Percentiles rank a stretch among this genome's conserved stretches.
Conservation (phyloP, 73 alveolate genomes). For the Paraurostyla sp. region DNA sequence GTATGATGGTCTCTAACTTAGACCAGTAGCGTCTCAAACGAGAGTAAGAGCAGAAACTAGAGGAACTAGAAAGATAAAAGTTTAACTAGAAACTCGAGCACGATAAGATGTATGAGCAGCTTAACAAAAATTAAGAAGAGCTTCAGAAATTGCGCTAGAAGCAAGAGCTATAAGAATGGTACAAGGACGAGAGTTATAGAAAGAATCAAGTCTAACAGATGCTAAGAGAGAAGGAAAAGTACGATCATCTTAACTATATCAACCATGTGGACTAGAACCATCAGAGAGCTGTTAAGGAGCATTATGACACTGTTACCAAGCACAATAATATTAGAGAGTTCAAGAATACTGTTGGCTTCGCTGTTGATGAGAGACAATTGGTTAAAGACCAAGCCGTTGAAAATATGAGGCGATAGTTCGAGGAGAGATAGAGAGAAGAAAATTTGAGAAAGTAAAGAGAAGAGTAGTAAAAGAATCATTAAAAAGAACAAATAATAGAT, state of each 20-base stretch:
- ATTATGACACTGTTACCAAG: conserved; percentile 1
- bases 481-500: not conserved
- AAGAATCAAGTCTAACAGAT: conserved; percentile 10
- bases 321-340: conserved; percentile 6
- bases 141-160: not conserved
- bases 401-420: not conserved
- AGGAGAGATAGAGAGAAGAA: conserved; percentile 11
- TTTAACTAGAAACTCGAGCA: not conserved
- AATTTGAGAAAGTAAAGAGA: not conserved
- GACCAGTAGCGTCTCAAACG: not conserved
- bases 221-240: conserved; percentile 21
- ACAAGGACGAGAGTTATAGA: conserved; percentile 21
- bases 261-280: conserved; percentile 29
- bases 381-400: not conserved
- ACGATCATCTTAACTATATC: not conserved
- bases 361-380: not conserved
- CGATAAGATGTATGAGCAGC: not conserved
- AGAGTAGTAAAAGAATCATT: not conserved
- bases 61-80: not conserved
- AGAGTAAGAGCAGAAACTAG: not conserved
- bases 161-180: conserved; percentile 41
- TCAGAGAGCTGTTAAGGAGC: not conserved
- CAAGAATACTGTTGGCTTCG: conserved; percentile 11
- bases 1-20: conserved; percentile 1
- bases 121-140: conserved; percentile 6